Percentiles rank a stretch among this genome's conserved stretches.
These are phyloP conservation scores for Immersiporthe knoxdaviesiana DNA, from an alignment of 2,329 filamentous ascomycete species.

Conservation along the genomic window DNA sequence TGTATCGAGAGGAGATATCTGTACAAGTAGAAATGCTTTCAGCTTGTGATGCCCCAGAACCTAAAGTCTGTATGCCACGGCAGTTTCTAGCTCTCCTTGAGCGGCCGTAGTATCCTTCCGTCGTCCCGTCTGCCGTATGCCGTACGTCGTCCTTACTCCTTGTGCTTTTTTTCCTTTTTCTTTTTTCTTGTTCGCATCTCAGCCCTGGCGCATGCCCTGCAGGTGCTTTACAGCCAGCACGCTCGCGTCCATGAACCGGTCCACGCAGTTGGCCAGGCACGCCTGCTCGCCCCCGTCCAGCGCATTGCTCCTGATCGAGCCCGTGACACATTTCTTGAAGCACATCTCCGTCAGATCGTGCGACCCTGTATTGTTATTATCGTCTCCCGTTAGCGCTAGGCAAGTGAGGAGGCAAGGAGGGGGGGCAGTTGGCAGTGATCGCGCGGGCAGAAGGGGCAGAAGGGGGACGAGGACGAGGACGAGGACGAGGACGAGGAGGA, in stretches of 20 bases:
- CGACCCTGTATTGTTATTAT: slow-evolving; percentile 46
- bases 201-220: slow-evolving; percentile 57
- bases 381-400: slow-evolving; percentile 8
- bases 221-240: slow-evolving; percentile 83
- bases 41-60: neutral
- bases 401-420: neutral
- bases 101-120: neutral
- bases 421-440: too few relatives aligned
- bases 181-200: too few relatives aligned
- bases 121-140: neutral
- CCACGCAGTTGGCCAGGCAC: slow-evolving; percentile 91
- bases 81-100: neutral
- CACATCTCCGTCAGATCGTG: slow-evolving; percentile 72
- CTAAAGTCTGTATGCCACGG: neutral
- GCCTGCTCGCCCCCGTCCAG: slow-evolving; percentile 78
- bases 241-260: slow-evolving; percentile 90
- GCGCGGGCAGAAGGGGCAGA: neutral
- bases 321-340: slow-evolving; percentile 91
- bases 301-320: slow-evolving; percentile 69
- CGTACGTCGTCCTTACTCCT: neutral
- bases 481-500: too few relatives aligned
- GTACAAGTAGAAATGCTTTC: neutral
- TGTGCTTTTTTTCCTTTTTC: too few relatives aligned
- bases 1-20: neutral
- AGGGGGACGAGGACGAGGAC: too few relatives aligned